These are phyloP conservation scores for Wallacemonas collosoma DNA, from an alignment of 208 protist genomes.

Conservation along the genomic window DNA sequence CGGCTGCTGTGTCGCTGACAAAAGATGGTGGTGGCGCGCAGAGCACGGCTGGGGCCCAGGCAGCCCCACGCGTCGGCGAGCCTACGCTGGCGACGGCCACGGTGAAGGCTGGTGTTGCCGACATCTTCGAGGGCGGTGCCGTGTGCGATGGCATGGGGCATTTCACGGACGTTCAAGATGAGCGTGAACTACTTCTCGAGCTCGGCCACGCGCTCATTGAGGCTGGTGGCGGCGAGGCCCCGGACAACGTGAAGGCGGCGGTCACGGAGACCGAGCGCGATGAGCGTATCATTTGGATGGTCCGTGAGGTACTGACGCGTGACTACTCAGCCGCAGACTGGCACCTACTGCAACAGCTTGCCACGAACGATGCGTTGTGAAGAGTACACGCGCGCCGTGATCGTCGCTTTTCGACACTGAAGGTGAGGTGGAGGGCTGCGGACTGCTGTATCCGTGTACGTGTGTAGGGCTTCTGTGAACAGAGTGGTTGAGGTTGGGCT, in stretches of 20 bases:
- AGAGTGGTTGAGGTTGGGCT: too few relatives aligned
- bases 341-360: slow-evolving; percentile 41
- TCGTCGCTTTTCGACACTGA: too few relatives aligned
- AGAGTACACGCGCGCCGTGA: too few relatives aligned
- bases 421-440: too few relatives aligned
- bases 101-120: not conserved
- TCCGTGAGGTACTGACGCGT: slow-evolving; percentile 43
- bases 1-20: too few relatives aligned
- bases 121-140: slow-evolving; percentile 14
- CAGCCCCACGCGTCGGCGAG: too few relatives aligned
- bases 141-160: slow-evolving; percentile 15
- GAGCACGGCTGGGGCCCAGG: too few relatives aligned
- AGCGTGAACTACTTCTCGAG: slow-evolving; percentile 30
- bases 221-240: slow-evolving; percentile 13
- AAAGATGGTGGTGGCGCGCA: too few relatives aligned
- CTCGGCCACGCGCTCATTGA: slow-evolving; percentile 32
- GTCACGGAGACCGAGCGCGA: not conserved
- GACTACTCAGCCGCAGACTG: slow-evolving; percentile 67
- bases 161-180: slow-evolving; percentile 12
- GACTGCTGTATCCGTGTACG: too few relatives aligned
- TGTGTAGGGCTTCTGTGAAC: too few relatives aligned
- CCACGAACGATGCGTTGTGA: slow-evolving; percentile 1
- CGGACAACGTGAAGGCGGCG: not conserved
- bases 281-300: slow-evolving; percentile 34
- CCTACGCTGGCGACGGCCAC: not conserved